Evolutionary conservation across 257 asterid genomes (phyloP).

Genomic region (Primulina eburnea): DNA sequence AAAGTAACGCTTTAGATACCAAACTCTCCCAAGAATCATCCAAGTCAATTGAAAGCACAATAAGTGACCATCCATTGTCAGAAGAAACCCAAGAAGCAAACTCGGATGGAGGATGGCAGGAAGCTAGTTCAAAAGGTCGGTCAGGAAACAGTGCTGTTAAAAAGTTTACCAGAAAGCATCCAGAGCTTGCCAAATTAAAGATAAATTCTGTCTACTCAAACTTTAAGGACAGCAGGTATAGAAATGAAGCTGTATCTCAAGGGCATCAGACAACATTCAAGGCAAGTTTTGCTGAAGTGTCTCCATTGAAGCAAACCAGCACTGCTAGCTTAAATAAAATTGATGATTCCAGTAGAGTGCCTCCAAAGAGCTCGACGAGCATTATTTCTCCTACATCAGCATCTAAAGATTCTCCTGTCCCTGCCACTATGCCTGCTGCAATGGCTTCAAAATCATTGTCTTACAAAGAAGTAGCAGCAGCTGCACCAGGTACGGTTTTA

Average conservation of each 20-base stretch:
- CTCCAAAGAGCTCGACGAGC: slow-evolving; percentile 40
- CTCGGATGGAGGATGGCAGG: slow-evolving; percentile 89
- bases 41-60: slow-evolving; percentile 27
- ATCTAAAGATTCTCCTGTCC: slow-evolving; percentile 44
- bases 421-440: slow-evolving; percentile 61
- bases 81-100: slow-evolving; percentile 49
- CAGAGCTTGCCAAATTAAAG: slow-evolving; percentile 67
- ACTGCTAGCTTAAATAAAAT: slow-evolving; percentile 21
- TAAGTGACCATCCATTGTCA: slow-evolving; percentile 25
- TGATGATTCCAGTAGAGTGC: slow-evolving; percentile 50
- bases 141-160: slow-evolving; percentile 52
- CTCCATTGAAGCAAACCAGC: slow-evolving; percentile 40
- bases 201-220: slow-evolving; percentile 26
- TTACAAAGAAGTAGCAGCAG: slow-evolving; percentile 93
- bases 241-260: slow-evolving; percentile 59
- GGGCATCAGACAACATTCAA: slow-evolving; percentile 50
- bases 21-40: slow-evolving; percentile 32
- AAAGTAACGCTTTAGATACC: slow-evolving; percentile 29
- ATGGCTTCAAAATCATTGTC: slow-evolving; percentile 65
- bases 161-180: slow-evolving; percentile 60
- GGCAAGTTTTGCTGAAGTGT: slow-evolving; percentile 41
- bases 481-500: slow-evolving; percentile 95
- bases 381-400: slow-evolving; percentile 36
- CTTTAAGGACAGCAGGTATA: slow-evolving; percentile 44
- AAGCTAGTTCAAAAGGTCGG: slow-evolving; percentile 80